Evolutionary conservation across 2,329 filamentous ascomycete species (phyloP), one percentile per base, ranked within the genome.

Genomic region (Cryphonectria carpinicola): DNA sequence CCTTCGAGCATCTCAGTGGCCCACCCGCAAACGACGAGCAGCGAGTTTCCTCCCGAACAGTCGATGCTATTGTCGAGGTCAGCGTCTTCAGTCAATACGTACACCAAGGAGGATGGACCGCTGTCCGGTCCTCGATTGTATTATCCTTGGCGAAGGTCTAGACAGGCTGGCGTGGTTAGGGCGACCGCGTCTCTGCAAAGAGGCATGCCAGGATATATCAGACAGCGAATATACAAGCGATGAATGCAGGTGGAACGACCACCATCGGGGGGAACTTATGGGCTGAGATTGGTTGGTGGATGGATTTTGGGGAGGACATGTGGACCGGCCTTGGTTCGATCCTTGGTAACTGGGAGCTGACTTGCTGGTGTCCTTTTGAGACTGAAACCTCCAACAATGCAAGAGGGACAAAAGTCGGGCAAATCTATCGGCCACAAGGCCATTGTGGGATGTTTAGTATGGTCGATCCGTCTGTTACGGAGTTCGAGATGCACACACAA

Each of bases 21-120:
- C 66, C 66, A 11, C 39, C 37, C 8, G 62, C 63, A 49, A 56
- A 25, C 25, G 19, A 46, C 32, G 63, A 69, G 63, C 70, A 69
- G 37, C 62, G 69, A 25, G 62, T 66, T 8, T 43, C 62, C 11
- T 43, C 54, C 10, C 56, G 62, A n/a, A 63, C 63, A 7, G 52
- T 39, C 41, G 66, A 62, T 6, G 70, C 69, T 22, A 56, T 54
- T 39, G 5, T 60, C 70, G 62, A 69, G 2, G 17, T 8, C 22
- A 37, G 41, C n/a, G 28, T 10, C 41, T 14, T 69, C 62, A 17
- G 13, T 35, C 10, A 66, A 69, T 7, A 58, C 8, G 35, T 69
- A 62, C 39, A 71, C 22, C 22, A 41, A 41, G 14, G 58, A 56
- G 1, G 54, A 62, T 49, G 65, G 1, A 65, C 25, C 32, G 61